These are phyloP conservation scores for Ceratobasidium sp. DNA, from an alignment of 1,284 basidiomycete species.

Conservation along the genomic window DNA sequence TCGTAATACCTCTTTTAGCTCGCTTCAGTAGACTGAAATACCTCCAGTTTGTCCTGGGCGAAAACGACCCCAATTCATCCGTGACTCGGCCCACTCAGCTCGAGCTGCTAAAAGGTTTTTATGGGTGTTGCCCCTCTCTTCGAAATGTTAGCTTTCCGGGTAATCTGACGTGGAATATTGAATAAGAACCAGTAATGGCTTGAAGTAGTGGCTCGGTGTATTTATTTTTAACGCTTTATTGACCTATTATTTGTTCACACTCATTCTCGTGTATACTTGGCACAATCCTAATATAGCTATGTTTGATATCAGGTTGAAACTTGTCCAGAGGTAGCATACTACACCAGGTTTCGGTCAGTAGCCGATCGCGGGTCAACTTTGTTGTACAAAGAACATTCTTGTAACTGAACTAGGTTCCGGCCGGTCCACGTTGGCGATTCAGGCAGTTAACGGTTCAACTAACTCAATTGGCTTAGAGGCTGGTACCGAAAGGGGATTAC, in stretches of 20 bases:
- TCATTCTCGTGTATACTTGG: not conserved
- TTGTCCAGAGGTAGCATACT: not conserved
- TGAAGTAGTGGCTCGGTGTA: not conserved
- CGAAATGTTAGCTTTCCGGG: constrained; percentile 38
- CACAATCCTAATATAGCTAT: not conserved
- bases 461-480: not conserved
- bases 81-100: constrained; percentile 11
- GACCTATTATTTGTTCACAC: not conserved
- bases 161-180: constrained; percentile 43
- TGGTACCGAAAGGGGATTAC: constrained; percentile 5
- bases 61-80: not conserved
- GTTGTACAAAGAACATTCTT: not conserved
- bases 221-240: constrained; percentile 10
- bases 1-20: constrained; percentile 10
- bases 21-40: constrained; percentile 29
- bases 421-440: not conserved
- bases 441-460: not conserved
- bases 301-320: not conserved
- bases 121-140: not conserved
- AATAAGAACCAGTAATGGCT: not conserved
- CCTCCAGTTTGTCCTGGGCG: constrained; percentile 37
- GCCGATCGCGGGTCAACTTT: not conserved
- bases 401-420: not conserved
- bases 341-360: not conserved
- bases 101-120: constrained; percentile 26